Conservation (phyloP, 176 grass and related monocot species). For the Dactylis glomerata region DNA sequence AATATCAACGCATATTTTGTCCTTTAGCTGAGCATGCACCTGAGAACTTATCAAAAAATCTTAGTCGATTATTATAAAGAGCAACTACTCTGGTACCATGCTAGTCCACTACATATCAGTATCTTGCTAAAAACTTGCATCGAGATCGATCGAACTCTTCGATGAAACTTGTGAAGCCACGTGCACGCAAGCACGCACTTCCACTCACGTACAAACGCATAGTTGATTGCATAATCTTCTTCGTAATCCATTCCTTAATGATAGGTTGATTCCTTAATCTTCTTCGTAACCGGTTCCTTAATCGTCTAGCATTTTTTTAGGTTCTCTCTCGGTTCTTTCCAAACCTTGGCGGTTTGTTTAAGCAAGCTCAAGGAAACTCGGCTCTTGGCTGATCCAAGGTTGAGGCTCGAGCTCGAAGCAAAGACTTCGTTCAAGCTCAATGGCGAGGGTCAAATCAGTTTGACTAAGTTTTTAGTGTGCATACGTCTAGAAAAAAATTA, state of each 20-base stretch:
- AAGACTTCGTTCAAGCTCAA: too few relatives aligned
- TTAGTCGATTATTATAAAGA: neutral
- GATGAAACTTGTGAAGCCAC: slow-evolving; percentile 22
- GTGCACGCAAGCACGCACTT: neutral
- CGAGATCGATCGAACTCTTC: neutral
- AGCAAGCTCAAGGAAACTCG: neutral
- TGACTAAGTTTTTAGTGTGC: too few relatives aligned
- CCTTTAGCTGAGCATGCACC: slow-evolving; percentile 21
- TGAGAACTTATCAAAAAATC: neutral
- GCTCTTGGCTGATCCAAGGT: too few relatives aligned
- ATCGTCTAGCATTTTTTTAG: too few relatives aligned
- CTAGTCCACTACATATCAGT: neutral
- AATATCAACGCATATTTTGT: neutral
- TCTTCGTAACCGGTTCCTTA: neutral
- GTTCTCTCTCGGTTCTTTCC: neutral
- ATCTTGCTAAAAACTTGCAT: too few relatives aligned
- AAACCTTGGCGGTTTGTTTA: neutral
- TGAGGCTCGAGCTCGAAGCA: too few relatives aligned
- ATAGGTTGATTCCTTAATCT: slow-evolving; percentile 7
- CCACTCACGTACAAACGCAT: too few relatives aligned
- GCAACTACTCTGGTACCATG: neutral
- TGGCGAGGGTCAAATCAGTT: too few relatives aligned
- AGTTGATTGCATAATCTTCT: neutral
- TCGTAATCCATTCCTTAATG: neutral
- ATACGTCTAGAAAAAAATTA: too few relatives aligned